Evolutionary conservation across 192 early-diverging fungal genomes (phyloP).

Genomic region (Backusella westeae): DNA sequence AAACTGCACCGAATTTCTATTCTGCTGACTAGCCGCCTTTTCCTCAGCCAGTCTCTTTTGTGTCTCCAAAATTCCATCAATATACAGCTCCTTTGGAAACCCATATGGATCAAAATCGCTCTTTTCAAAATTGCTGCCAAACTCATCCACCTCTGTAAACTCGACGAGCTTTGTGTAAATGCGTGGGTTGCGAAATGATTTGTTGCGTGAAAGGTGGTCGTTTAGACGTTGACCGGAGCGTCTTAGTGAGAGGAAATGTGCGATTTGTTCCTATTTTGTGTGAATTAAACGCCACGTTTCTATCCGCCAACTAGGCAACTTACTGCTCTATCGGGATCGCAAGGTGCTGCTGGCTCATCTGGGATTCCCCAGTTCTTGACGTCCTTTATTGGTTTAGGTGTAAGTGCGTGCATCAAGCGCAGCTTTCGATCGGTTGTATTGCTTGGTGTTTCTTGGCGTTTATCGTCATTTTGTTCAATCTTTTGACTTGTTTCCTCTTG

Average conservation of each 20-base stretch:
- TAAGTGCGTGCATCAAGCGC: slow-evolving; percentile 25
- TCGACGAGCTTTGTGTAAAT: slow-evolving; percentile 89
- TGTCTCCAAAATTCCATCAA: slow-evolving; percentile 51
- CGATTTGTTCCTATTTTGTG: slow-evolving; percentile 64
- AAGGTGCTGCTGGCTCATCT: slow-evolving; percentile 49
- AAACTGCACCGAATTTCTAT: slow-evolving; percentile 19
- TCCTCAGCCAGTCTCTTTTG: slow-evolving; percentile 42
- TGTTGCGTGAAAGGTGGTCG: slow-evolving; percentile 75
- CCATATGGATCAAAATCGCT: slow-evolving; percentile 71
- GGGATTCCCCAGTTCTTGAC: slow-evolving; percentile 59
- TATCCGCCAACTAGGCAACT: background rate
- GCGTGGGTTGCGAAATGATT: slow-evolving; percentile 88
- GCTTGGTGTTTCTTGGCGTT: background rate
- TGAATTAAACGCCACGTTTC: background rate
- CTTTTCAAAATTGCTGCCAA: slow-evolving; percentile 73
- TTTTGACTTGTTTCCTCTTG: background rate
- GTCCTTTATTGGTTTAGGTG: slow-evolving; percentile 46
- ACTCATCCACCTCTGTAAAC: slow-evolving; percentile 78
- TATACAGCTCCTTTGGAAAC: slow-evolving; percentile 57
- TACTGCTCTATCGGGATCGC: slow-evolving; percentile 66
- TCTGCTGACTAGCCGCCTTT: slow-evolving; percentile 34
- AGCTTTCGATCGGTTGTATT: background rate
- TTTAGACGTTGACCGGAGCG: slow-evolving; percentile 77
- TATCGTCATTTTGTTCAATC: too few species aligned
- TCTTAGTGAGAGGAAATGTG: slow-evolving; percentile 67